These are phyloP conservation scores for Croton setiger DNA, from an alignment of 441 rosid species.

Conservation along the genomic window DNA sequence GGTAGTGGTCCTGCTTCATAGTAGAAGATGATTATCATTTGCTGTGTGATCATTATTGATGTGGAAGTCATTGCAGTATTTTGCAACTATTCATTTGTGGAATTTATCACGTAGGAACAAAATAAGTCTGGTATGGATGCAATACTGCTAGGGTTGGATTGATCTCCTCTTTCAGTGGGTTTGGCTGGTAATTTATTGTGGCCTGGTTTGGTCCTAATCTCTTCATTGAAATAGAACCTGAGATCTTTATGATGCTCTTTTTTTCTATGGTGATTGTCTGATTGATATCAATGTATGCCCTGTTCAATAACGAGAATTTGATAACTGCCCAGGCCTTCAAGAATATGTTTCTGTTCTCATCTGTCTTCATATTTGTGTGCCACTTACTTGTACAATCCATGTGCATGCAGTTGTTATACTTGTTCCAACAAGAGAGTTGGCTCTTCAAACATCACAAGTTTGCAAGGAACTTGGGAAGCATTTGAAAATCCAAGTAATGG, in stretches of 20 bases:
- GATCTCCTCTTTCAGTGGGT: neutral
- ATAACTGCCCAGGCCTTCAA: neutral
- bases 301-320: neutral
- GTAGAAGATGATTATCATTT: neutral
- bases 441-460: conserved; percentile 99
- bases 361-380: neutral
- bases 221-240: neutral
- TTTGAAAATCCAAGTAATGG: conserved; percentile 95
- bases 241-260: neutral
- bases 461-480: conserved; percentile 98
- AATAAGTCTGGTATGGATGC: neutral
- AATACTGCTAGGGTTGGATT: neutral
- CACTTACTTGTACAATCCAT: conserved; percentile 4
- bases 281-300: neutral
- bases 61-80: neutral
- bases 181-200: neutral
- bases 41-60: neutral
- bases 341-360: neutral
- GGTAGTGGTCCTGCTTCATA: neutral
- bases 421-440: conserved; percentile 95
- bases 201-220: neutral
- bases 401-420: conserved; percentile 75
- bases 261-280: neutral
- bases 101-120: neutral
- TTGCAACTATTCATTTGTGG: neutral